Base-by-base conservation (phyloP, 371 early-diverging fungal species). In the Encephalitozoon intestinalis region DNA sequence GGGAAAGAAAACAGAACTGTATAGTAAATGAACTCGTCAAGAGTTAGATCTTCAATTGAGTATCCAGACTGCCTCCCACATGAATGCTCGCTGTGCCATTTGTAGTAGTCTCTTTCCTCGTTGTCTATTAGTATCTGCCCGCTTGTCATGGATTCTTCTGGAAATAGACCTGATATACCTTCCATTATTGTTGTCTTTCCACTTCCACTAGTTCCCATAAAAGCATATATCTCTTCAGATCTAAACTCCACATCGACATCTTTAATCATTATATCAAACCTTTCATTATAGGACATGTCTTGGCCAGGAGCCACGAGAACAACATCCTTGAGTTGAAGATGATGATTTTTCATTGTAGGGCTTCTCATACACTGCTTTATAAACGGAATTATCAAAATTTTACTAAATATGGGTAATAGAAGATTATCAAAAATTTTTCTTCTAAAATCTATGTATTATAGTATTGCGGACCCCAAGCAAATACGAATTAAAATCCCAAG, bases 121-220 rank as follows among this genome's bases (percentile, higher is more conserved):
- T 73, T 50, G 49, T 75, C 69, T 44, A 83, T 80, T 51, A 81
- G 66, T n/a, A 88, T 83, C 9, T 78, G 75, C 86, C 87, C 51
- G 89, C 84, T 25, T 86, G 88, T 65, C 88, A 88, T 76, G 85
- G 88, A 67, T 67, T 67, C 43, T 86, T 86, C 5, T 73, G 80
- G 1, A 84, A 86, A 18, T 89, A 90, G 0, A 87, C 88, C 80
- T 84, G 52, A 63, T 1, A 86, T 65, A 4, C 71, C 70, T 6
- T 81, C 79, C 66, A 87, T 70, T 5, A 81, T 65, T 5, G 85
- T 86, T 12, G 85, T 76, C 67, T 86, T 87, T 11, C 87, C 86
- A 46, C 90, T 89, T 72, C 87, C 87, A 39, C 89, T 89, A 0
- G 89, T 87, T n/a, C 87, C 92, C 88, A 92, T 87, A 54, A 92